Conservation (phyloP, 306 rosid species). For the peach (Prunus persica) region DNA sequence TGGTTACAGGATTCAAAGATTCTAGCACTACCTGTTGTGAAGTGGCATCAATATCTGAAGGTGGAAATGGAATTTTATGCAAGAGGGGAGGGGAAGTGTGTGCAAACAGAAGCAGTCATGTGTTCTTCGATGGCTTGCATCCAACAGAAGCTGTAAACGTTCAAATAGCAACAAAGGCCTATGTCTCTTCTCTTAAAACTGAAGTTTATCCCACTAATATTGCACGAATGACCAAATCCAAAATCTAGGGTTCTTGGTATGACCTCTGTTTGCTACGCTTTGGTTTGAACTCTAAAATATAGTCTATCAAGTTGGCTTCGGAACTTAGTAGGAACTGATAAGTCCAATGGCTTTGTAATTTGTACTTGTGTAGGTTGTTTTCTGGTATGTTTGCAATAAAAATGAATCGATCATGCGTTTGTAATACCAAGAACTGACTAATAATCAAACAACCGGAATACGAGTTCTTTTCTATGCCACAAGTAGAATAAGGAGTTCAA, state of each 20-base stretch:
- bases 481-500: too few species aligned
- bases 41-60: conserved; percentile 30
- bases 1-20: conserved; percentile 35
- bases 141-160: conserved; percentile 50
- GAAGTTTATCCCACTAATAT: conserved; percentile 54
- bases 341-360: background rate
- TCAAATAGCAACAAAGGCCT: conserved; percentile 42
- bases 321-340: background rate
- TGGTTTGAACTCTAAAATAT: too few species aligned
- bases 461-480: too few species aligned
- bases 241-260: background rate
- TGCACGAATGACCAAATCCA: conserved; percentile 15
- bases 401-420: background rate
- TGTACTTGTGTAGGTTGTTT: background rate
- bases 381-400: background rate
- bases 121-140: conserved; percentile 51
- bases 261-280: too few species aligned
- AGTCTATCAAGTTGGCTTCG: background rate
- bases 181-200: conserved; percentile 23
- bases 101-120: conserved; percentile 27
- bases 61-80: conserved; percentile 44
- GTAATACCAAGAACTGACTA: background rate
- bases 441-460: too few species aligned
- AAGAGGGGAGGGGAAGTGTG: conserved; percentile 39
- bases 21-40: conserved; percentile 33